These are phyloP conservation scores for Amaranthus cruentus DNA, from an alignment of 148 eudicot species.

Conservation along the genomic window DNA sequence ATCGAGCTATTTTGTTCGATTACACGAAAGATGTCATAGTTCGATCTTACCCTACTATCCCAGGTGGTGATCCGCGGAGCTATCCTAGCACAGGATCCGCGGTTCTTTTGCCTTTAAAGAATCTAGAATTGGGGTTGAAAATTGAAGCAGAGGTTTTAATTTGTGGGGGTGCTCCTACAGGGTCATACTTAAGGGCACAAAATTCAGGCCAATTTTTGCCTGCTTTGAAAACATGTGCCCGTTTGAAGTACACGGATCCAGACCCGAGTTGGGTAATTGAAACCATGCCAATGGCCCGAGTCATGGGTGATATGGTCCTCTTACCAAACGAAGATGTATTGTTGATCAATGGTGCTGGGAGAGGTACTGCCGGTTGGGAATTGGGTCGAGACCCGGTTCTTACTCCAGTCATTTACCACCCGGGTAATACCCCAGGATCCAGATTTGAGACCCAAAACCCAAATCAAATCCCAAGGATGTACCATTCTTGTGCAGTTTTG, in stretches of 20 bases:
- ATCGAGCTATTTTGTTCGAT: conserved; percentile 62
- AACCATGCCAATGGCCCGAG: conserved; percentile 60
- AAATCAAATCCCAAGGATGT: conserved; percentile 51
- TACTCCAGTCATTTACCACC: conserved; percentile 46
- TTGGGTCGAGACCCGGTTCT: conserved; percentile 45
- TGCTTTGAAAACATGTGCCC: conserved; percentile 44
- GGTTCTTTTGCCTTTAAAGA: conserved; percentile 51
- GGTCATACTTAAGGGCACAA: conserved; percentile 30
- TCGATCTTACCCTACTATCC: conserved; percentile 50
- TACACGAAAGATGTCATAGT: conserved; percentile 36
- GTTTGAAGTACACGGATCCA: conserved; percentile 47
- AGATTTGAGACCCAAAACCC: conserved; percentile 52
- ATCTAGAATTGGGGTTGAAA: background rate
- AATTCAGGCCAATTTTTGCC: conserved; percentile 13
- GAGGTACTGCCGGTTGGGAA: conserved; percentile 81
- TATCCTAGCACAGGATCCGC: conserved; percentile 79
- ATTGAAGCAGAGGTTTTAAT: conserved; percentile 41
- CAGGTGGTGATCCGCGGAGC: conserved; percentile 56
- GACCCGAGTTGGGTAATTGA: conserved; percentile 54
- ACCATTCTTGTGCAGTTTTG: conserved; percentile 61
- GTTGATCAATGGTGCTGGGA: conserved; percentile 56
- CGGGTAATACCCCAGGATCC: conserved; percentile 26
- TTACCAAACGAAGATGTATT: conserved; percentile 48
- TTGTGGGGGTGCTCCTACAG: conserved; percentile 63
- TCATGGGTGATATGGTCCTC: conserved; percentile 62